Base-by-base conservation (phyloP, 2,329 filamentous ascomycete species). In the Fusarium dlaminii region DNA sequence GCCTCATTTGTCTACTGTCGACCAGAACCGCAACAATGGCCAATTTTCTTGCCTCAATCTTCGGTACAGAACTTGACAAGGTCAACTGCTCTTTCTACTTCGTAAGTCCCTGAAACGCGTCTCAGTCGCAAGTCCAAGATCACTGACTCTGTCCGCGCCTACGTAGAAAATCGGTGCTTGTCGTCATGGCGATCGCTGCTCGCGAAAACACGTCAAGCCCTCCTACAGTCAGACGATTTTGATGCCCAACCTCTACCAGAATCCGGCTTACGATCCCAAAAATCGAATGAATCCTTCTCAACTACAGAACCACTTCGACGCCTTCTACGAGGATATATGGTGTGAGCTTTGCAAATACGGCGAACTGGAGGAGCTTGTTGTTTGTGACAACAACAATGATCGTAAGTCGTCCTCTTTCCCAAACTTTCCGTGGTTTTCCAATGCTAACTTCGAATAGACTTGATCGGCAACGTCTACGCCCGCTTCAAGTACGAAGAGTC, bases 301-400 rank as follows among this genome's bases (percentile, higher is more conserved):
- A 88, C 92, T 98, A 82, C 96, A 98, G 85, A 98, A 98, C 87
- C 96, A 99, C 89, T 99, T 99, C 82, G 96, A 99, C 85, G 96
- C 96, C 80, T 99, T 99, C 84, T 99, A 99, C 88, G 96, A 99
- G 87, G 96, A 99, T 83, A 95, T 99, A 77, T 99, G 96, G 96
- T 98, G 96, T 86, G 96, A 99, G 90, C 94, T 99, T 87, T 98
- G 96, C 92, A 95, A 97, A 86, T 99, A 97, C 83, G 96, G 96
- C 77, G 94, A 98, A 85, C 89, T 98, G 40, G 96, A 99, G 86
- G 96, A 99, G 86, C 90, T 99, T 18, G 96, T 99, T 18, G 96
- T 99, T 6, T 99, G 96, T 85, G 96, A 99, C 86, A 99, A 99
- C 85, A 98, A 98, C 85, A 99, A 99, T 85, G 96, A 99, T 82